Percentiles rank a stretch among this genome's conserved stretches.
These are phyloP conservation scores for Wickerhamomyces kurtzmanii DNA, from an alignment of 805 yeast genomes.

Conservation along the genomic window DNA sequence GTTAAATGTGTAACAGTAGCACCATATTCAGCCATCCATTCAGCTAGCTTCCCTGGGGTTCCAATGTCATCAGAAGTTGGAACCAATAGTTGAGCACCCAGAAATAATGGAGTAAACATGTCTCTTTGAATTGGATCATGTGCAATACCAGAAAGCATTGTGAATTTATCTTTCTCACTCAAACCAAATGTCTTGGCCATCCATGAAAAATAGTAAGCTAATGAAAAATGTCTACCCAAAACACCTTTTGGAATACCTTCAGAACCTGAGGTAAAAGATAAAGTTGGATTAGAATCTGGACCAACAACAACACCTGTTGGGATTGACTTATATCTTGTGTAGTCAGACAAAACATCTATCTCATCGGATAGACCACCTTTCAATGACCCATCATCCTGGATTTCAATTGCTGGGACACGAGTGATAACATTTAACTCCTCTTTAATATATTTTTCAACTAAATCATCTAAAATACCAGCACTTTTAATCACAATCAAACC, in stretches of 20 bases:
- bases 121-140: conserved; percentile 99
- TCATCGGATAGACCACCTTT: conserved; percentile 41
- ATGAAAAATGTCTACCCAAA: conserved; percentile 91
- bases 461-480: conserved; percentile 74
- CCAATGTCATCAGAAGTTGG: conserved; percentile 98
- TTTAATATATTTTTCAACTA: conserved; percentile 70
- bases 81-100: conserved; percentile 88
- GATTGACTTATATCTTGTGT: conserved; percentile 33
- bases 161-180: conserved; percentile 74
- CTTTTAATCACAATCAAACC: conserved; percentile 85
- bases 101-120: conserved; percentile 93
- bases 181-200: conserved; percentile 83
- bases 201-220: conserved; percentile 98
- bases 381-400: conserved; percentile 67
- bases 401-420: conserved; percentile 66
- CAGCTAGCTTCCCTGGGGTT: conserved; percentile 94
- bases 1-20: conserved; percentile 97
- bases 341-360: conserved; percentile 41
- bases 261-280: conserved; percentile 94
- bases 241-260: conserved; percentile 99
- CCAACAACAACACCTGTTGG: conserved; percentile 91
- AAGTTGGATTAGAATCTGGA: conserved; percentile 95
- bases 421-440: conserved; percentile 66
- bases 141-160: conserved; percentile 98
- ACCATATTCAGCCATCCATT: conserved; percentile 88